These are phyloP conservation scores for Pseudogymnoascus sp. DNA, from an alignment of 2,329 filamentous ascomycete species.

Conservation along the genomic window DNA sequence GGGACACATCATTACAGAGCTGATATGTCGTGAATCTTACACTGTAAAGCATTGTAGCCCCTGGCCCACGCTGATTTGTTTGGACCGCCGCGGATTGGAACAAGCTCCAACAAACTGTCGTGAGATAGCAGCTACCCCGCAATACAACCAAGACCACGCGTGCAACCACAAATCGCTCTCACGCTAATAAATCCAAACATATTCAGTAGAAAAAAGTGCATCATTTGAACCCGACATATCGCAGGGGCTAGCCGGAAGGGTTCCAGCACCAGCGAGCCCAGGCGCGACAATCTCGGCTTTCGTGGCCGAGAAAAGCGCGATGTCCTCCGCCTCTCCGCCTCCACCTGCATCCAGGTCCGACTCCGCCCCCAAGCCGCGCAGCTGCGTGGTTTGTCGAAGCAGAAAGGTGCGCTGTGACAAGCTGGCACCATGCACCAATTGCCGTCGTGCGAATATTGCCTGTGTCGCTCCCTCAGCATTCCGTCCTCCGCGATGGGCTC, in stretches of 20 bases:
- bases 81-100: neutral
- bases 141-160: no score
- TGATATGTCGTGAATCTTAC: neutral
- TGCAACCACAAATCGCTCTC: neutral
- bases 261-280: neutral
- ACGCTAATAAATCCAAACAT: neutral
- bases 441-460: constrained; percentile 42
- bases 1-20: neutral
- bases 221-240: neutral
- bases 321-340: neutral
- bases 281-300: neutral
- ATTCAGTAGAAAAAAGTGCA: neutral
- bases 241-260: neutral
- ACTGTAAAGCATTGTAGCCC: neutral
- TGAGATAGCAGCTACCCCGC: neutral
- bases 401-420: constrained; percentile 53
- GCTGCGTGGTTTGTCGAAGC: constrained; percentile 42
- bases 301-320: constrained; percentile 21
- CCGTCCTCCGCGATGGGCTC: constrained; percentile 45
- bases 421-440: constrained; percentile 47
- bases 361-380: constrained; percentile 31
- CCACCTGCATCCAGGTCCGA: constrained; percentile 11
- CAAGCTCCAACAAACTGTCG: neutral
- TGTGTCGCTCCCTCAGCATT: constrained; percentile 43
- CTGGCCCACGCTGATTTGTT: neutral